Evolutionary conservation across 2,329 filamentous ascomycete species (phyloP).

Genomic region (Thielaviopsis ethacetica): DNA sequence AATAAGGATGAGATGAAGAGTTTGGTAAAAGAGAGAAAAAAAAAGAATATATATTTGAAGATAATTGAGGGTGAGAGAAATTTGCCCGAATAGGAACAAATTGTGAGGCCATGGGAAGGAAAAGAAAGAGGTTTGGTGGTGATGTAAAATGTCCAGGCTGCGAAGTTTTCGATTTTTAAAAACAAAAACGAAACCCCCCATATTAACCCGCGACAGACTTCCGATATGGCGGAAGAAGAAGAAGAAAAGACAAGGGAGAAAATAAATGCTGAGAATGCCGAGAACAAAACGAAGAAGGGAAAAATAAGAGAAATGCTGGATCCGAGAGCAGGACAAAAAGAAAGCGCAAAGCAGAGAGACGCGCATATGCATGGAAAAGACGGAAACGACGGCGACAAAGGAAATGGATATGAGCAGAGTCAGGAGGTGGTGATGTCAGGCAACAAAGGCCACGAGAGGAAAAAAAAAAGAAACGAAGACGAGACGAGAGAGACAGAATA

Average conservation of each 20-base stretch:
- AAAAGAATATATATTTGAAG: no score
- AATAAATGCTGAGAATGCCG: background rate
- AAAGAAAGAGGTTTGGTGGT: no score
- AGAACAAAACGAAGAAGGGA: background rate
- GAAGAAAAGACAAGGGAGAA: background rate
- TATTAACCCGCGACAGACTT: no score
- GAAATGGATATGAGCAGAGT: background rate
- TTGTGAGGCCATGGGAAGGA: no score
- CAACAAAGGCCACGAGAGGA: background rate
- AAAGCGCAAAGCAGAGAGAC: background rate
- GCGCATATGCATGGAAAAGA: no score
- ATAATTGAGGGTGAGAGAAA: no score
- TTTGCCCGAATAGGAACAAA: no score
- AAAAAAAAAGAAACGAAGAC: background rate
- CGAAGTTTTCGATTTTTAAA: no score
- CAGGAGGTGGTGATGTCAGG: background rate
- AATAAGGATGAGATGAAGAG: background rate
- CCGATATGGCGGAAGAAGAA: background rate
- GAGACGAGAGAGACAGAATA: background rate
- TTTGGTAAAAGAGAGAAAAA: no score
- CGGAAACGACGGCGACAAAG: background rate
- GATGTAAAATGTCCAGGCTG: no score
- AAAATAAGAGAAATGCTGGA: background rate
- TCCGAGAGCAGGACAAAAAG: background rate
- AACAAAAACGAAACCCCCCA: no score